Base-by-base conservation (phyloP, 2,329 filamentous ascomycete species). In the Cercospora sp. region DNA sequence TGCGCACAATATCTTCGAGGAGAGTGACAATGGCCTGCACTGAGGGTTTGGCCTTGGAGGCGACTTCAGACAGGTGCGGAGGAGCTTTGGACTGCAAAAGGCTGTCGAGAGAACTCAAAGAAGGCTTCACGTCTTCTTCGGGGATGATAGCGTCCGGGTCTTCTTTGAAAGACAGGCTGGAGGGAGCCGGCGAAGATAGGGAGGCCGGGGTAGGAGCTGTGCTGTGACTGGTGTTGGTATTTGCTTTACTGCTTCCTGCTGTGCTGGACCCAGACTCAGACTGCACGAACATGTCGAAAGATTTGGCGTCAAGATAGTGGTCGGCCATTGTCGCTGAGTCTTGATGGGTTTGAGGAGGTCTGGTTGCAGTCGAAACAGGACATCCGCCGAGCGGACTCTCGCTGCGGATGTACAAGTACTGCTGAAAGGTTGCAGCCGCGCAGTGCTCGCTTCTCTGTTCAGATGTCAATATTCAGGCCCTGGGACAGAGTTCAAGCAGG, bases 1-100 rank as follows among this genome's bases (percentile, higher is more conserved):
- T 55, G 23, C 63, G 63, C 18, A 65, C 63, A 18, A 65, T 40
- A 16, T 30, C 45, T 60, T 65, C 63, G 40, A 65, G 57, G n/a
- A 60, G 63, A 10, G n/a, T 28, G 18, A 65, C 63, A 20, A 65
- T 61, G 7, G 40, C 63, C n/a, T 65, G 62, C 2, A 64, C 62
- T n/a, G 62, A 57, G 20, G 62, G 62, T 40, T 45, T 64, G 7
- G 48, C 40, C 10, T 51, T 36, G 12, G 62, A 57, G 20, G 53
- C 62, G 30, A 58, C 62, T 45, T 64, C 62, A n/a, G 62, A 64
- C 31, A 45, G 48, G 3, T 64, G 33, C 18, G 51, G 12, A 4
- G 45, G 61, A 18, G 20, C 45, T 57, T 23, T 55, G 23, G 62
- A 45, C 53, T 42, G 40, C 60, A 64, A 36, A 12, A 64, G 62